Percentiles rank a stretch among this genome's conserved stretches.
Conservation (phyloP, 495 filamentous ascomycete genomes). For the Penicillium bovifimosum region DNA sequence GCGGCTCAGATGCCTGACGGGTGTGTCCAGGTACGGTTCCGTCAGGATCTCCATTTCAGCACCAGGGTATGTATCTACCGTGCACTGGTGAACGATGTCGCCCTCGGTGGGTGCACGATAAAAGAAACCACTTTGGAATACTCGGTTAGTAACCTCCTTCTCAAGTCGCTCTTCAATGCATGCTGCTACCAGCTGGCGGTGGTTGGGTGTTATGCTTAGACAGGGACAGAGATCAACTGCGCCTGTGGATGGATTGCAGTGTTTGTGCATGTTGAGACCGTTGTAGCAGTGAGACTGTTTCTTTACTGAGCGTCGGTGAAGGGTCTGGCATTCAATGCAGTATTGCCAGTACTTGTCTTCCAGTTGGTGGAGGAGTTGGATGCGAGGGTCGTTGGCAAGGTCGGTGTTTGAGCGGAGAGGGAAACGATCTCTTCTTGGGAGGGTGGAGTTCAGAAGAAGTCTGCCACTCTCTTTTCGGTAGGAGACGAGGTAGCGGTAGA, state of each 20-base stretch:
- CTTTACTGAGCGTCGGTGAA: not conserved
- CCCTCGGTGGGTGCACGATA: not conserved
- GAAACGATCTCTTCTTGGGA: not conserved
- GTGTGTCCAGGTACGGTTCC: not conserved
- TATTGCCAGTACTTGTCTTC: not conserved
- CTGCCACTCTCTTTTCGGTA: not conserved
- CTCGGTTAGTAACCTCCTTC: not conserved
- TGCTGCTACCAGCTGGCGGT: not conserved
- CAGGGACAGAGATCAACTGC: not conserved
- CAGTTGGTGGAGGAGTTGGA: not conserved
- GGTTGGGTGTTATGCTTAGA: not conserved
- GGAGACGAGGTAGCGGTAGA: not conserved
- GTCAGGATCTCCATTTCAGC: not conserved
- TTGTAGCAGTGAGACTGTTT: not conserved
- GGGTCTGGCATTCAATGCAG: not conserved
- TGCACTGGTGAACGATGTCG: not conserved
- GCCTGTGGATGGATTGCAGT: not conserved
- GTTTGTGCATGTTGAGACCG: not conserved
- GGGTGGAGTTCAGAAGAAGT: too few species aligned
- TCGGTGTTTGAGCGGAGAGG: not conserved
- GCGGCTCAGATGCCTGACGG: not conserved
- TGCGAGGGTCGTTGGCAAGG: not conserved
- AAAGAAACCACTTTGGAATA: not conserved
- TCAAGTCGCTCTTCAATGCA: not conserved
- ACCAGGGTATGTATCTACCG: not conserved